Conservation (phyloP, 164 flowering plant species). For the Stephania yunnanensis region DNA sequence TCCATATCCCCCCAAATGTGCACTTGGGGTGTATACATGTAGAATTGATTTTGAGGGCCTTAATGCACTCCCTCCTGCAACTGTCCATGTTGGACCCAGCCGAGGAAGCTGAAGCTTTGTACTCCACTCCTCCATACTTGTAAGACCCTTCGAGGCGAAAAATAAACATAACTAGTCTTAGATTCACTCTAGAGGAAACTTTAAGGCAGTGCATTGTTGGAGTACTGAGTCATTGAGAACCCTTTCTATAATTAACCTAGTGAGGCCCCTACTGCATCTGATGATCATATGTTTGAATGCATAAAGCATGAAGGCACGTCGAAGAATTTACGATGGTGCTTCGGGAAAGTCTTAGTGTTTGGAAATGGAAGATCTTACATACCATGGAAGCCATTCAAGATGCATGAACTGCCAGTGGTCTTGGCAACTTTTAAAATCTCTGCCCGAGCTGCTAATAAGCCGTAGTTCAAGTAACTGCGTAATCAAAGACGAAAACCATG, state of each 20-base stretch:
- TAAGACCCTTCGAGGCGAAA: constrained; percentile 44
- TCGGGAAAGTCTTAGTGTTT: neutral
- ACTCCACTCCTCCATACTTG: constrained; percentile 57
- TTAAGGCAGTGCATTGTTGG: neutral
- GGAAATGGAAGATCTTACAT: constrained; percentile 11
- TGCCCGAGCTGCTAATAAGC: constrained; percentile 91
- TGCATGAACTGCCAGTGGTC: constrained; percentile 63
- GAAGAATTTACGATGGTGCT: neutral
- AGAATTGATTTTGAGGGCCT: constrained; percentile 74
- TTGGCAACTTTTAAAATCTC: constrained; percentile 66
- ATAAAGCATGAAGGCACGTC: neutral
- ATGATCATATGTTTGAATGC: neutral
- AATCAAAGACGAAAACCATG: neutral
- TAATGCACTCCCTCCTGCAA: constrained; percentile 52
- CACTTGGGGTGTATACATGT: constrained; percentile 91
- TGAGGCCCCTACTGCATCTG: neutral
- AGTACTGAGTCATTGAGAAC: neutral
- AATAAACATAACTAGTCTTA: neutral
- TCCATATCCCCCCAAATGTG: constrained; percentile 96
- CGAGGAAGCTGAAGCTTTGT: constrained; percentile 44
- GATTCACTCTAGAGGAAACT: neutral
- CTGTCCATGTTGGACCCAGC: constrained; percentile 53
- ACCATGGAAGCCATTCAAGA: constrained; percentile 74
- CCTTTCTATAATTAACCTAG: neutral
- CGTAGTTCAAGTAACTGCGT: constrained; percentile 86